These are phyloP conservation scores for Ophiostoma pallidulum DNA, from an alignment of 2,329 filamentous ascomycete genomes.

Conservation along the genomic window DNA sequence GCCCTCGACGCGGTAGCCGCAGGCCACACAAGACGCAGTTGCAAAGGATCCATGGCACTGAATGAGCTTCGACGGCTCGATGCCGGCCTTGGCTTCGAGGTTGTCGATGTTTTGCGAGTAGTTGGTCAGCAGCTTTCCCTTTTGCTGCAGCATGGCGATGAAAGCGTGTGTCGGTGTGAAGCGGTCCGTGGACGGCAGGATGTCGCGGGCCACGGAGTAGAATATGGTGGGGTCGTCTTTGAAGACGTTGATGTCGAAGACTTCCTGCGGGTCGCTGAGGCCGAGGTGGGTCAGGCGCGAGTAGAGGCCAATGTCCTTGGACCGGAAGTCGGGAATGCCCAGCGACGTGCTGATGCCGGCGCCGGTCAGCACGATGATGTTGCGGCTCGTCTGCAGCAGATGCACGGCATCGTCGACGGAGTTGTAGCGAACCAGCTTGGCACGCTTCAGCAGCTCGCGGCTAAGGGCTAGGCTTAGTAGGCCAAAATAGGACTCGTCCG, in stretches of 20 bases:
- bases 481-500: slow-evolving; percentile 66
- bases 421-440: slow-evolving; percentile 73
- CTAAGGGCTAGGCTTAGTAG: slow-evolving; percentile 69
- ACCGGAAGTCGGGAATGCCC: slow-evolving; percentile 94
- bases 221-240: slow-evolving; percentile 76
- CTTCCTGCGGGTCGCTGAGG: slow-evolving; percentile 77
- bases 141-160: slow-evolving; percentile 78
- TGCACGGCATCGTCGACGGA: slow-evolving; percentile 77
- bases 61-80: slow-evolving; percentile 70
- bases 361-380: slow-evolving; percentile 89
- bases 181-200: slow-evolving; percentile 68
- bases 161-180: slow-evolving; percentile 92
- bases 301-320: slow-evolving; percentile 86
- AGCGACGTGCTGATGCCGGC: slow-evolving; percentile 95
- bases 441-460: slow-evolving; percentile 71
- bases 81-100: slow-evolving; percentile 78
- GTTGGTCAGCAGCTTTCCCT: slow-evolving; percentile 85
- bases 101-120: slow-evolving; percentile 99
- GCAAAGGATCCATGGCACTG: slow-evolving; percentile 97
- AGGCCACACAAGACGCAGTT: slow-evolving; percentile 80
- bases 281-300: slow-evolving; percentile 72
- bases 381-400: slow-evolving; percentile 62
- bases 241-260: slow-evolving; percentile 87
- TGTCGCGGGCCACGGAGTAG: slow-evolving; percentile 84
- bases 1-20: slow-evolving; percentile 62